Percentiles rank a stretch among this genome's conserved stretches.
These are phyloP conservation scores for Paspalum vaginatum DNA, from an alignment of 176 grass and related monocot genomes.

Conservation along the genomic window DNA sequence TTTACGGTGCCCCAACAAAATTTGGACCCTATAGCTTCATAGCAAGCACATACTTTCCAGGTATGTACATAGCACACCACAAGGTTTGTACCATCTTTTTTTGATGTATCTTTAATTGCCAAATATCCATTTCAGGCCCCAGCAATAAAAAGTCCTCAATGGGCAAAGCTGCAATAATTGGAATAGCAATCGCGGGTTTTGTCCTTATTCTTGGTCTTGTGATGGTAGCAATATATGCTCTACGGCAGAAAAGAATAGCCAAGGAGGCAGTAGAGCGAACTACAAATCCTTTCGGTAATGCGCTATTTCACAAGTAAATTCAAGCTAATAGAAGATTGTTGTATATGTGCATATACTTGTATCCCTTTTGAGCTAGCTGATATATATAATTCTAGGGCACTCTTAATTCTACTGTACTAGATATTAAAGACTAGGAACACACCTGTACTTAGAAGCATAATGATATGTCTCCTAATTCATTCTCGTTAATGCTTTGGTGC, in stretches of 20 bases:
- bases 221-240: conserved; percentile 47
- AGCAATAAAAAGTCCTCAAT: conserved; percentile 34
- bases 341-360: neutral
- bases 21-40: conserved; percentile 70
- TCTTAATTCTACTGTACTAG: conserved; percentile 3
- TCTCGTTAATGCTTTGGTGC: conserved; percentile 31
- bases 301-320: conserved; percentile 3
- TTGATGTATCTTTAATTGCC: neutral
- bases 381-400: neutral
- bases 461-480: neutral
- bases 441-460: conserved; percentile 11
- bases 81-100: conserved; percentile 16
- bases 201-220: conserved; percentile 39
- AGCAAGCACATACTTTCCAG: conserved; percentile 50
- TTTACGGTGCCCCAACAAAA: conserved; percentile 25
- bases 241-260: conserved; percentile 49
- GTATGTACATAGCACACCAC: conserved; percentile 28
- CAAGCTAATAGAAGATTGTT: conserved; percentile 13
- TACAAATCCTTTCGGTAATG: conserved; percentile 60
- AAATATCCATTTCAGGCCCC: conserved; percentile 36
- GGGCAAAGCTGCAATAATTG: conserved; percentile 41
- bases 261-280: conserved; percentile 54
- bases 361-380: conserved; percentile 5
- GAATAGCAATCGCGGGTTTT: conserved; percentile 40
- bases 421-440: conserved; percentile 17